Conservation (phyloP, 495 filamentous ascomycete species). For the Echria macrotheca region DNA sequence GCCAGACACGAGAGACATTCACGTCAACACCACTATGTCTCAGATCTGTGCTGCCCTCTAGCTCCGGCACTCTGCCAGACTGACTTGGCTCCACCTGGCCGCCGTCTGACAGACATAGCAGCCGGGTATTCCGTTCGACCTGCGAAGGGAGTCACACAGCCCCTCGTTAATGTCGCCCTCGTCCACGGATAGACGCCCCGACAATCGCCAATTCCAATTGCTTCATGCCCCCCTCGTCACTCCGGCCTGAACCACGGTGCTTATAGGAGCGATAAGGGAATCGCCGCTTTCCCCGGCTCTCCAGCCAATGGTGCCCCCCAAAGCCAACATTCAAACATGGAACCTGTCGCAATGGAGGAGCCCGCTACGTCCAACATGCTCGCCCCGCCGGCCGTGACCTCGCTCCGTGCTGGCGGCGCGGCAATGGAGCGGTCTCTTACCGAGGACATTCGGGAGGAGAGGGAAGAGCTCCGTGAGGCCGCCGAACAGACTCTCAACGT, state of each 20-base stretch:
- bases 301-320: constrained; percentile 19
- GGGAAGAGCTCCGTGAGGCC: constrained; percentile 88
- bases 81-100: constrained; percentile 17
- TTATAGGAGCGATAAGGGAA: constrained; percentile 11
- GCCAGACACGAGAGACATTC: constrained; percentile 24
- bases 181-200: neutral
- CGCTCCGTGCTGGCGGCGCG: constrained; percentile 42
- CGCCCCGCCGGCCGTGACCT: constrained; percentile 43
- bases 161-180: constrained; percentile 2
- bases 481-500: constrained; percentile 95
- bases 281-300: neutral
- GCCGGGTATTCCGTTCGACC: constrained; percentile 5
- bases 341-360: constrained; percentile 39
- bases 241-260: neutral
- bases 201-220: neutral
- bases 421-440: constrained; percentile 51
- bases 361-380: constrained; percentile 29
- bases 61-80: constrained; percentile 46
- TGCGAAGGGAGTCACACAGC: constrained; percentile 11
- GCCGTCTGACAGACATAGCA: constrained; percentile 6
- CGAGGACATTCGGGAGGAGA: constrained; percentile 59
- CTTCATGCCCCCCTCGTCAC: neutral
- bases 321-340: constrained; percentile 5
- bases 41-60: constrained; percentile 40
- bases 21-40: constrained; percentile 45